Base-by-base conservation (phyloP, 208 protist genomes). In the Blastocrithidia nonstop region DNA sequence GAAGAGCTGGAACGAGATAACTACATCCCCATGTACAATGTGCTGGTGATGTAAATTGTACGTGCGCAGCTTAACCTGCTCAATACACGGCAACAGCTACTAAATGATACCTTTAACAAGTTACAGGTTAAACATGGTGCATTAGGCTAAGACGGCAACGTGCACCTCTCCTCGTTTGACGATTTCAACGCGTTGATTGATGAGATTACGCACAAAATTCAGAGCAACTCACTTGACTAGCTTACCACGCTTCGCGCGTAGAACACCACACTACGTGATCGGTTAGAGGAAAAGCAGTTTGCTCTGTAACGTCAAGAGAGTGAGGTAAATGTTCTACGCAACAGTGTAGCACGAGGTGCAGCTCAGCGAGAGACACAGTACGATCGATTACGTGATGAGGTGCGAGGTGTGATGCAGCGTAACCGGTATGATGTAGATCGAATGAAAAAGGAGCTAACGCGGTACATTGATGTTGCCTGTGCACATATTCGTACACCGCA, bases 401-500 rank as follows among this genome's bases (percentile, higher is more conserved):
- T 83, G 41, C 62, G 77, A 50, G 56, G 59, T 6, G 61, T 43
- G 4, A 27, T 90, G 19, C 60, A 71, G 36, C 53, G 47, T 13
- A 61, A 53, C 15, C 44, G 49, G 7, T 43, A 87, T 0, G 65
- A 90, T 56, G 67, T 90, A 8, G 65, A 80, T 32, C 48, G 57
- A 20, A 86, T 90, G 56, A 86, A 84, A 51, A 65, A 71, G 22
- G 76, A 87, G 37, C 63, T 90, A 20, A 45, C 46, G 24, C 57
- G 69, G 37, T 66, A 71, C 43, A 62, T 90, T 32, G 81, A 90
- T 40, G 60, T 78, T 17, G 71, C 75, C 29, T 71, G 52, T 7
- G 55, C 71, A 6, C 40, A 66, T 2, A 51, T 90, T 17, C 75
- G 65, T 21, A 87, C 69, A 6, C 81, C 81, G 9, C 74, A 71